Percentiles rank a stretch among this genome's conserved stretches.
phyloP scores from a whole-genome alignment of 805 yeast genomes.

The Kuraishia piskuri region DNA sequence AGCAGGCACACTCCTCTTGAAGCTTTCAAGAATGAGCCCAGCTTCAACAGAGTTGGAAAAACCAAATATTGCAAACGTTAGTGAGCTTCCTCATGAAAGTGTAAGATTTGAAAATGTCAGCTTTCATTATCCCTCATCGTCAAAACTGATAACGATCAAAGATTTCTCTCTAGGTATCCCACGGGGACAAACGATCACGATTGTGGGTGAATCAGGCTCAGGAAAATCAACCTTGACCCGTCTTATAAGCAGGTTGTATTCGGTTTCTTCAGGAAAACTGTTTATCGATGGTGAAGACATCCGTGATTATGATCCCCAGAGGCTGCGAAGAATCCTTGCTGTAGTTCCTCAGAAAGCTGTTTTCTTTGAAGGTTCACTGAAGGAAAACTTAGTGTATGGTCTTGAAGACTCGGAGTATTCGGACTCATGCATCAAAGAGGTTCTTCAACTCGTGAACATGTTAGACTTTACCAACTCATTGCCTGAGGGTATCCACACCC shows the following conservation, averaged over 20 bases:
- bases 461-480: conserved; percentile 44
- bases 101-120: conserved; percentile 34
- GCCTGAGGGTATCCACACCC: conserved; percentile 52
- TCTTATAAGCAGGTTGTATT: conserved; percentile 47
- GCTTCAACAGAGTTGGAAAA: conserved; percentile 23
- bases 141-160: conserved; percentile 24
- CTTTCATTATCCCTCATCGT: conserved; percentile 39
- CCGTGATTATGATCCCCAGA: conserved; percentile 30
- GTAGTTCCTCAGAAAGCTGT: conserved; percentile 71
- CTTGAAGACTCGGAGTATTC: conserved; percentile 11
- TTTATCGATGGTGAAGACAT: conserved; percentile 40
- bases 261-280: conserved; percentile 28
- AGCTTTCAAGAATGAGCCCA: conserved; percentile 26
- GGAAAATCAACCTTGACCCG: conserved; percentile 80
- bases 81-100: conserved; percentile 7
- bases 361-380: conserved; percentile 66
- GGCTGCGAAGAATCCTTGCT: conserved; percentile 46
- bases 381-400: conserved; percentile 67
- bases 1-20: conserved; percentile 48
- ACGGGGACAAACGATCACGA: conserved; percentile 46
- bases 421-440: conserved; percentile 12
- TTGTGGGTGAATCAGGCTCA: conserved; percentile 83
- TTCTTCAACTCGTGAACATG: conserved; percentile 39
- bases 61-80: neutral
- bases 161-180: conserved; percentile 33